Percentiles rank a stretch among this genome's conserved stretches.
Evolutionary conservation across 495 filamentous ascomycete species (phyloP).

Genomic region (Annulohypoxylon maeteangense): DNA sequence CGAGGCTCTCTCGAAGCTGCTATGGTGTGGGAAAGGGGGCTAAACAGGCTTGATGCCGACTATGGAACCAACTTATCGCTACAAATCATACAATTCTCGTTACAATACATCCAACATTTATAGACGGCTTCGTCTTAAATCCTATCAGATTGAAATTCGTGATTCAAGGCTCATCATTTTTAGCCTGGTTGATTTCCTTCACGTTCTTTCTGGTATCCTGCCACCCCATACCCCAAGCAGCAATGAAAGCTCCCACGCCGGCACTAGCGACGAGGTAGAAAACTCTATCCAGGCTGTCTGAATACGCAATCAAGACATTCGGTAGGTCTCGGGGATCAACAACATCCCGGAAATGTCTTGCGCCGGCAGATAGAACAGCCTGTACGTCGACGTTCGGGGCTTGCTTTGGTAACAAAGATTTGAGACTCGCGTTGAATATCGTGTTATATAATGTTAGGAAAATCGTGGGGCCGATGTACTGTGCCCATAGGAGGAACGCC

Average conservation of each 20-base stretch:
- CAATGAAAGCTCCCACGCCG: slow-evolving; percentile 39
- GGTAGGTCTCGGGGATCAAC: slow-evolving; percentile 39
- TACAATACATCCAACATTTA: neutral
- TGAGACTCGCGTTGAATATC: slow-evolving; percentile 17
- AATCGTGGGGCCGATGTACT: slow-evolving; percentile 22
- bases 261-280: slow-evolving; percentile 52
- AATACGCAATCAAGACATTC: slow-evolving; percentile 55
- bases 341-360: slow-evolving; percentile 54
- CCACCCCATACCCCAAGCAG: slow-evolving; percentile 62
- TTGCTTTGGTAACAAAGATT: neutral
- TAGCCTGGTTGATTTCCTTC: neutral
- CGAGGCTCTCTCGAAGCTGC: too few relatives aligned
- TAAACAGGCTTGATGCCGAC: too few relatives aligned
- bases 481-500: slow-evolving; percentile 19
- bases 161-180: slow-evolving; percentile 2
- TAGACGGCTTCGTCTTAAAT: neutral
- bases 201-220: slow-evolving; percentile 60
- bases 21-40: too few relatives aligned
- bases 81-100: slow-evolving; percentile 11
- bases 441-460: slow-evolving; percentile 26
- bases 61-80: neutral
- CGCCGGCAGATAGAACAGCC: slow-evolving; percentile 50
- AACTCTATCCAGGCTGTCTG: slow-evolving; percentile 50
- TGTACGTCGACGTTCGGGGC: slow-evolving; percentile 48
- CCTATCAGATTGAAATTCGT: neutral